Conservation (phyloP, 495 filamentous ascomycete species). For the Pyronema omphalodes region DNA sequence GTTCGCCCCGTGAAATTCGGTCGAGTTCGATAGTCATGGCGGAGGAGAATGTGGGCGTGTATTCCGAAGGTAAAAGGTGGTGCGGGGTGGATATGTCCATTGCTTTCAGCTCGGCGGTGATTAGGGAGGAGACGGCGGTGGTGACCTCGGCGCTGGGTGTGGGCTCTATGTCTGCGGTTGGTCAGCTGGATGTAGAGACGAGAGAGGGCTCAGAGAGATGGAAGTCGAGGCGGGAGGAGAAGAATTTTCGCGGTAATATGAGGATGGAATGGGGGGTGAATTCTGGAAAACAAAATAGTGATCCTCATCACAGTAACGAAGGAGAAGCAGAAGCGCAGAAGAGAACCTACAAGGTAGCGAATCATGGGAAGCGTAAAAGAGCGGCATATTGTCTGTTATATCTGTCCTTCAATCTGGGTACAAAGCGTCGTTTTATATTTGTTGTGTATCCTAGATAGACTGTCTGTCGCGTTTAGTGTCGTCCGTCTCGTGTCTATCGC, state of each 20-base stretch:
- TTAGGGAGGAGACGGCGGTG: constrained; percentile 41
- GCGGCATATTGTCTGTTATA: constrained; percentile 34
- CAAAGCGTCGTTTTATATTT: too few species aligned
- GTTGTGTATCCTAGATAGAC: too few species aligned
- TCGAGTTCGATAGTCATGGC: constrained; percentile 44
- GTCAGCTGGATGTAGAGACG: background rate
- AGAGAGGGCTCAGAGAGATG: background rate
- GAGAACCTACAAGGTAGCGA: constrained; percentile 59
- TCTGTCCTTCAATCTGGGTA: too few species aligned
- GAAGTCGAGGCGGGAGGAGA: constrained; percentile 3
- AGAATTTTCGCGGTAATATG: constrained; percentile 3
- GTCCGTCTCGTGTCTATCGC: too few species aligned
- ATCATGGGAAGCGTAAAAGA: constrained; percentile 56
- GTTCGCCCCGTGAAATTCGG: constrained; percentile 36
- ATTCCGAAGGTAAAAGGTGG: constrained; percentile 28
- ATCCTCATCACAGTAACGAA: too few species aligned
- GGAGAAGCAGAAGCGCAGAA: too few species aligned
- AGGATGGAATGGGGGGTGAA: constrained; percentile 1
- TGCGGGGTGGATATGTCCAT: constrained; percentile 26
- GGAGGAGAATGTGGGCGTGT: constrained; percentile 33
- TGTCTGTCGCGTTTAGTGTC: too few species aligned
- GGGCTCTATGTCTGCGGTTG: constrained; percentile 45
- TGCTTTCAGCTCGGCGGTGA: constrained; percentile 42
- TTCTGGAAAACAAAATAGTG: too few species aligned
- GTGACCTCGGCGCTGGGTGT: constrained; percentile 42